Evolutionary conservation across 2,329 filamentous ascomycete genomes (phyloP).

Genomic region (Apiospora marii): DNA sequence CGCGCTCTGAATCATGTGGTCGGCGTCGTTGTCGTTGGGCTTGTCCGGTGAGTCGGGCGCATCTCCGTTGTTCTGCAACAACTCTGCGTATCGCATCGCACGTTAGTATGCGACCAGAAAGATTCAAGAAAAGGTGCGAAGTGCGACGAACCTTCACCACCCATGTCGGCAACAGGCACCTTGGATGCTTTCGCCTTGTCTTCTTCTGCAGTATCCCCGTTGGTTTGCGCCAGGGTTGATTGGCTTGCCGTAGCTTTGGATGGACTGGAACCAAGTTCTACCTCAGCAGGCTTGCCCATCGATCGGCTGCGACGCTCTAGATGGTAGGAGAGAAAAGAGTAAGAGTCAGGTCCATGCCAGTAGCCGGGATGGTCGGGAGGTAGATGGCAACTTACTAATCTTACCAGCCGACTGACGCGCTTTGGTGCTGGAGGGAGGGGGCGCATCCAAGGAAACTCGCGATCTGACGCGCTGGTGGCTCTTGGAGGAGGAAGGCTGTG

Average conservation of each 20-base stretch:
- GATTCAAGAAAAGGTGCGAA: background rate
- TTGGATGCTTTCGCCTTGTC: conserved; percentile 28
- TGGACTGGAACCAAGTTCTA: conserved; percentile 3
- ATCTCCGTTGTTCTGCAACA: conserved; percentile 3
- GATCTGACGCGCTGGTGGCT: conserved; percentile 33
- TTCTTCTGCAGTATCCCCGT: conserved; percentile 26
- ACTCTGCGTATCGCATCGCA: conserved; percentile 10
- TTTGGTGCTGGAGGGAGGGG: conserved; percentile 32
- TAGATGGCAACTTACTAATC: conserved; percentile 30
- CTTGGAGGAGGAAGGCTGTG: conserved; percentile 30
- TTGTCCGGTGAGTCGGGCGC: background rate
- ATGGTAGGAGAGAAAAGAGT: background rate
- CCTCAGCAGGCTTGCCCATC: conserved; percentile 23
- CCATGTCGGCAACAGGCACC: conserved; percentile 41
- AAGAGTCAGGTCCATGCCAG: background rate
- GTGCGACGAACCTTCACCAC: conserved; percentile 23
- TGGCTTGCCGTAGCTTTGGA: conserved; percentile 14
- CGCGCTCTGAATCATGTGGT: conserved; percentile 24
- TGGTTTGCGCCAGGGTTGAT: conserved; percentile 13
- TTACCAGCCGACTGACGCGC: conserved; percentile 30
- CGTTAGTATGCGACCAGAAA: background rate
- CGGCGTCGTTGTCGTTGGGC: conserved; percentile 23
- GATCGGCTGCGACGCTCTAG: conserved; percentile 37
- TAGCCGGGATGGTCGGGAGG: background rate
- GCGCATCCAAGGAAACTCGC: conserved; percentile 36